Conservation (phyloP, 2,329 filamentous ascomycete species). For the Aspergillus uvarum region DNA sequence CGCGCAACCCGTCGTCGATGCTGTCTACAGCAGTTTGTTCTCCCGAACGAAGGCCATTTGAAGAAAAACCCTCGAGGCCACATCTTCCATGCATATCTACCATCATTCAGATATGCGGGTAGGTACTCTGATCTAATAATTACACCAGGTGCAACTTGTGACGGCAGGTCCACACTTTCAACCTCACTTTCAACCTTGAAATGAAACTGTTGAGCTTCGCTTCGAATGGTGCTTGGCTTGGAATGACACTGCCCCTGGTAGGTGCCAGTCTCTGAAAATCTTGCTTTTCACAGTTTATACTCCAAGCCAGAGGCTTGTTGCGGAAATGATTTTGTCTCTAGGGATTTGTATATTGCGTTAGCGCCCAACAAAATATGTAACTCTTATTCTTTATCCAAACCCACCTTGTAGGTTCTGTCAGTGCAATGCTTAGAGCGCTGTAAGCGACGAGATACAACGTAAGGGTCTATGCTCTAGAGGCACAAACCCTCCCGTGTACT, state of each 20-base stretch:
- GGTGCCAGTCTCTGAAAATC: conserved; percentile 33
- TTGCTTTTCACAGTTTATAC: conserved; percentile 19
- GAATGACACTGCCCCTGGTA: conserved; percentile 40
- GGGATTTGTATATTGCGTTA: conserved; percentile 23
- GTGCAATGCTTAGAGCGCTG: no score
- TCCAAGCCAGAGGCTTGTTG: conserved; percentile 24
- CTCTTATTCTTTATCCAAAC: conserved; percentile 1
- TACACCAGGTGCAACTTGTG: conserved; percentile 28
- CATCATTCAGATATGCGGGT: conserved; percentile 19
- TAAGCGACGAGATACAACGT: no score
- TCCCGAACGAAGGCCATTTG: conserved; percentile 78
- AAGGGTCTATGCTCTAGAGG: no score
- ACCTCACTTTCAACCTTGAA: conserved; percentile 9
- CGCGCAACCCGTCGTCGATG: conserved; percentile 93
- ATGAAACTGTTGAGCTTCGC: conserved; percentile 15
- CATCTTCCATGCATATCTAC: conserved; percentile 11
- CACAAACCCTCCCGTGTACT: no score
- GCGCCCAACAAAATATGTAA: conserved; percentile 14
- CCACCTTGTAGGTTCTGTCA: neutral
- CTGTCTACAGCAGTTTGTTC: conserved; percentile 97
- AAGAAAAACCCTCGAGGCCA: conserved; percentile 37
- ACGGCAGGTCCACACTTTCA: conserved; percentile 19
- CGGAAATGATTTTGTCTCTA: conserved; percentile 31
- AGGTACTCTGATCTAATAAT: conserved; percentile 32
- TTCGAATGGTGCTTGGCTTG: conserved; percentile 25